Evolutionary conservation across 2,329 filamentous ascomycete genomes (phyloP), one percentile per base, ranked within the genome.

Genomic region (Colletotrichum viniferum): DNA sequence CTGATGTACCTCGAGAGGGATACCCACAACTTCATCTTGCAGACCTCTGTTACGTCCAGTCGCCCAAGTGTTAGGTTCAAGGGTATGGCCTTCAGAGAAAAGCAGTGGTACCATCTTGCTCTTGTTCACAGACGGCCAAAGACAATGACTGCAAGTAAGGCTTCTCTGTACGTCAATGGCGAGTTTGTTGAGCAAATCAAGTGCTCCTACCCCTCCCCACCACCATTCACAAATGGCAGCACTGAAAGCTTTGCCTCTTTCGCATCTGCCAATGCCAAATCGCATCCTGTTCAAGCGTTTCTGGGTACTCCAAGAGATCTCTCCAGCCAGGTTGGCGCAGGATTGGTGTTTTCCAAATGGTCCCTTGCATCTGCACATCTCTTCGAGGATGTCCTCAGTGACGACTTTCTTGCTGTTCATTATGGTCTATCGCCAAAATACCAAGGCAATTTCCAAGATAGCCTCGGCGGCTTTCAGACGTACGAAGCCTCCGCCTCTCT

Each of bases 361-460:
- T 98, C 96, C 8, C 86, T 99, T 72, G 96, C 96, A 30, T 96
- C 95, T 64, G 96, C 96, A 1, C 95, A 98, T 83, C 87, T 99
- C 7, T 96, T 98, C 77, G 94, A 96, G 73, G 95, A 98, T 74
- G 91, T 93, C 0, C 87, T 98, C 43, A 98, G 95, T 74, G 96
- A 98, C 81, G 97, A 99, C 83, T 91, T 98, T 76, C 89, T 99
- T 71, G 94, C 96, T 14, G 97, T 99, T 1, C 95, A 98, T 80
- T 95, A 94, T 82, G 94, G 96, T 65, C 92, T 99, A 21, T 96
- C 97, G 0, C 94, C 96, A 28, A 92, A 95, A 63, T 99, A 99
- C 79, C 93, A 95, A 81, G 97, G 97, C 18, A 99, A 99, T 82
- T 98, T 98, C 79, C 97, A 99, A 84, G 97, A 99, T 81, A 97